Base-by-base conservation (phyloP, 345 rosid species). In the Noccaea caerulescens region DNA sequence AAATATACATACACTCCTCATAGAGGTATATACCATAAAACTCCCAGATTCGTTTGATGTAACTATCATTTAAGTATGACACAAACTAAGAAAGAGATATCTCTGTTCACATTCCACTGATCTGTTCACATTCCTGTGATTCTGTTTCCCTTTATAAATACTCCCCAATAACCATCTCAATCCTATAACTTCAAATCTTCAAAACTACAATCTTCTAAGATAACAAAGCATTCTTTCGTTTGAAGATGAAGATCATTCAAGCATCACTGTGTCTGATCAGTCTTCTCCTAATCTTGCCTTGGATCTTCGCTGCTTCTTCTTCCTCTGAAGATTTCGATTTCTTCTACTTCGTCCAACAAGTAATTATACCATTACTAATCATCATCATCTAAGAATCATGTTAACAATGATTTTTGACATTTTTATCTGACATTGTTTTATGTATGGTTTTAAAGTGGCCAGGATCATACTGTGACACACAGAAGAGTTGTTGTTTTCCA, bases 311-410 rank as follows among this genome's bases (percentile, higher is more conserved):
- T 9, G 77, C 72, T 55, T 78, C 83, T 10, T 77, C 75, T 49
- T 84, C 74, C n/a, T 67, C 98, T 5, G 69, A 84, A 74, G 86
- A 83, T 58, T 93, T 91, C 34, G 97, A 93, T 84, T 93, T 93
- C 88, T 91, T 93, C 89, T 93, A 93, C 87, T 85, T 93, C 36
- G 97, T 93, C 69, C 95, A 84, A 77, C 97, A 93, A 84, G 98
- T 86, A 65, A 74, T 0, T 34, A 53, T 47, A 47, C 45, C 53
- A 3, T 41, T 41, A 66, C 14, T 58, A 27, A 66, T 51, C 13
- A 25, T 8, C 8, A 7, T 46, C 6, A 16, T 57, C 7, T 3
- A 55, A 18, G 0, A 33, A 50, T 38, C 23, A 20, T 20, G 47
- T 34, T n/a, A 36, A 8, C 49, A 38, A n/a, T 27, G 0, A 2